Evolutionary conservation across 805 yeast genomes (phyloP).

Genomic region (Metschnikowia reukaufii): DNA sequence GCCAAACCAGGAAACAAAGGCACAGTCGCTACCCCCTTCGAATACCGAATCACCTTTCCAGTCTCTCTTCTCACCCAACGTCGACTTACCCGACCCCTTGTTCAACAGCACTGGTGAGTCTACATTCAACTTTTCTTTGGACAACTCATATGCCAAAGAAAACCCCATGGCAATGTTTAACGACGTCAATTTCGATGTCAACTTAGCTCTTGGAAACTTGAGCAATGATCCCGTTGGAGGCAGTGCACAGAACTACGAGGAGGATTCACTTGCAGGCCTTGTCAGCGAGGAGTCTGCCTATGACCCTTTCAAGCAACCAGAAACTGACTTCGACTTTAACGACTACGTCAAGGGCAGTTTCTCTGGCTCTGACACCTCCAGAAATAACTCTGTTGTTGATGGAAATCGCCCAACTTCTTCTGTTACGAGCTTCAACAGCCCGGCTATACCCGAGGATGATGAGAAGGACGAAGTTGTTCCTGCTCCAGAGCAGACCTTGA

Average conservation of each 20-base stretch:
- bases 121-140: constrained; percentile 11
- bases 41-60: constrained; percentile 16
- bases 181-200: constrained; percentile 53
- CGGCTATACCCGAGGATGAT: constrained; percentile 18
- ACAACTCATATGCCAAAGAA: constrained; percentile 10
- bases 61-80: constrained; percentile 19
- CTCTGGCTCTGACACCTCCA: constrained; percentile 25
- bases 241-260: constrained; percentile 18
- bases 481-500: constrained; percentile 56
- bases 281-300: constrained; percentile 57
- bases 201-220: constrained; percentile 46
- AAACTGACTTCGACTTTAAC: constrained; percentile 37
- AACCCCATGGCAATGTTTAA: constrained; percentile 51
- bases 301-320: constrained; percentile 46
- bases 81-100: constrained; percentile 22
- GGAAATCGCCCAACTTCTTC: constrained; percentile 17
- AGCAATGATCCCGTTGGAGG: constrained; percentile 15
- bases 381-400: constrained; percentile 16
- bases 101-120: constrained; percentile 12
- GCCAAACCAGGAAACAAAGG: constrained; percentile 4
- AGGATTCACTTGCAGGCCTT: constrained; percentile 43
- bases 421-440: constrained; percentile 21
- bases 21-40: constrained; percentile 6
- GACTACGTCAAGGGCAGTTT: constrained; percentile 37
- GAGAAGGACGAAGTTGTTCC: constrained; percentile 54